Evolutionary conservation across 805 yeast species (phyloP).

Genomic region (Ogataea trehalophila): DNA sequence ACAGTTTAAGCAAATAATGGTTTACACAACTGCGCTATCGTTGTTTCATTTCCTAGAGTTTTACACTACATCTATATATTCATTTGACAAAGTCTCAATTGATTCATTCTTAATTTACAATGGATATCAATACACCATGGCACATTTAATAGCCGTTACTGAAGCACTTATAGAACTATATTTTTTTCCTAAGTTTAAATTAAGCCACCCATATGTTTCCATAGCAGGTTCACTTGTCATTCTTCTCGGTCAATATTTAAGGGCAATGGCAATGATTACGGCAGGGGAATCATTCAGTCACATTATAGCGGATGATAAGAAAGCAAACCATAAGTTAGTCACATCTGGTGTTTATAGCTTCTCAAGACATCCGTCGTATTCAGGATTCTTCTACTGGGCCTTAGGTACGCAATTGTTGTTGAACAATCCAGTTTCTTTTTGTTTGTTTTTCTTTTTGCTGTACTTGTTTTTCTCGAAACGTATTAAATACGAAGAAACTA

Average conservation of each 20-base stretch:
- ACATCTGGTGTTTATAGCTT: conserved; percentile 65
- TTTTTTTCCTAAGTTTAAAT: conserved; percentile 36
- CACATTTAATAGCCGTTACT: conserved; percentile 49
- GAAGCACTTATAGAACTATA: conserved; percentile 45
- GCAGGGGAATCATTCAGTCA: conserved; percentile 89
- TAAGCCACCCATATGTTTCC: conserved; percentile 10
- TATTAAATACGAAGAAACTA: conserved; percentile 66
- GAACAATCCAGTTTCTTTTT: conserved; percentile 56
- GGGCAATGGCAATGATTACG: conserved; percentile 80
- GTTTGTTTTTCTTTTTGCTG: conserved; percentile 51
- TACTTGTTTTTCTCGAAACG: conserved; percentile 66
- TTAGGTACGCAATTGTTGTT: conserved; percentile 74
- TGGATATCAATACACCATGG: conserved; percentile 52
- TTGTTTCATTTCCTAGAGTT: conserved; percentile 81
- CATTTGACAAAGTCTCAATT: conserved; percentile 57
- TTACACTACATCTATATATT: conserved; percentile 70
- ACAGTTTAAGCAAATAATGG: conserved; percentile 26
- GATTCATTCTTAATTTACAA: conserved; percentile 69
- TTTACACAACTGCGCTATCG: conserved; percentile 50
- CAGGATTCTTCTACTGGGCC: conserved; percentile 93
- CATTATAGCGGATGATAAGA: conserved; percentile 51
- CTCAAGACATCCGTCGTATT: conserved; percentile 84
- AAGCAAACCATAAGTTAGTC: conserved; percentile 58
- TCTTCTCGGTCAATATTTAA: conserved; percentile 56
- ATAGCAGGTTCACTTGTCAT: conserved; percentile 45